Evolutionary conservation across 768 basidiomycete genomes (phyloP).

Genomic region (Mycena crocata): DNA sequence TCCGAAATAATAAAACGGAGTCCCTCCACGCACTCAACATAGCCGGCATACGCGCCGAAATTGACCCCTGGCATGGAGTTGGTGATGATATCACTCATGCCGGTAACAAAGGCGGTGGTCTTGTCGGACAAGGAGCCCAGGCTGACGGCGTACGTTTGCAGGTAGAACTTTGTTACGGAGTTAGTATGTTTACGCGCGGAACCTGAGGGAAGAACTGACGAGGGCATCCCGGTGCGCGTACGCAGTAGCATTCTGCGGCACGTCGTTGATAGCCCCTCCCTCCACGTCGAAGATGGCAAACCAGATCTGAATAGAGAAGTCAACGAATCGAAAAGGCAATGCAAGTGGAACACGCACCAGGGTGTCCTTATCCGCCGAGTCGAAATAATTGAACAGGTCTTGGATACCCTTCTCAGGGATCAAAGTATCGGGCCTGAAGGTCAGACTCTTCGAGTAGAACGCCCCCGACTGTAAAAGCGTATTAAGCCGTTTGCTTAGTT

Average conservation of each 20-base stretch:
- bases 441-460: slow-evolving; percentile 33
- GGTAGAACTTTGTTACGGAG: slow-evolving; percentile 20
- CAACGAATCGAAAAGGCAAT: not conserved
- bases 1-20: not conserved
- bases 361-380: slow-evolving; percentile 29
- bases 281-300: slow-evolving; percentile 35
- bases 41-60: slow-evolving; percentile 34
- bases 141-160: slow-evolving; percentile 31
- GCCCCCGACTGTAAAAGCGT: slow-evolving; percentile 15
- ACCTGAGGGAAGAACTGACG: not conserved
- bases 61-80: slow-evolving; percentile 28
- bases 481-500: too few relatives aligned
- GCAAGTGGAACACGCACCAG: slow-evolving; percentile 3
- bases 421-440: slow-evolving; percentile 26
- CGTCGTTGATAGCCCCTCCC: slow-evolving; percentile 32
- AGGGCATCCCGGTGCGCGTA: slow-evolving; percentile 32
- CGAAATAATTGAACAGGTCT: slow-evolving; percentile 27
- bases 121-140: slow-evolving; percentile 14
- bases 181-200: too few relatives aligned
- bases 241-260: slow-evolving; percentile 30
- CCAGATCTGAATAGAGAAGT: slow-evolving; percentile 21
- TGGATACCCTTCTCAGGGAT: slow-evolving; percentile 27
- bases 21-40: slow-evolving; percentile 30
- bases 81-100: slow-evolving; percentile 26
- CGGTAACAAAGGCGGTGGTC: slow-evolving; percentile 20